Conservation (phyloP, 768 basidiomycete genomes). For the Daedalea quercina region DNA sequence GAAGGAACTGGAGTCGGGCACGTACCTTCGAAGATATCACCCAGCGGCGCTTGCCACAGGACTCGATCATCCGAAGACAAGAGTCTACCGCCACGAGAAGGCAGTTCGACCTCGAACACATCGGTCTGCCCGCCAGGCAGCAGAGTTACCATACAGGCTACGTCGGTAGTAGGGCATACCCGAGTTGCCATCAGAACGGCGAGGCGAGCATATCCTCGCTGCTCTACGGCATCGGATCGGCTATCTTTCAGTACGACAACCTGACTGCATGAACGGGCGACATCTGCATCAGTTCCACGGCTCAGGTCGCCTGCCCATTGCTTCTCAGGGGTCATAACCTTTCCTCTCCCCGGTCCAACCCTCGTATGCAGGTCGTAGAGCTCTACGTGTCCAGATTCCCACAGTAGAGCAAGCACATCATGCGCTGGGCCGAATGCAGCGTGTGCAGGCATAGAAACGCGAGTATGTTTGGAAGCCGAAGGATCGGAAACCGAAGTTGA, state of each 20-base stretch:
- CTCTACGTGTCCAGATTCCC: conserved; percentile 62
- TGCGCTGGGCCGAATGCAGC: conserved; percentile 48
- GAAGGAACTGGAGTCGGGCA: background rate
- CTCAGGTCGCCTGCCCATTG: conserved; percentile 18
- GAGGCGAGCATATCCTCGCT: conserved; percentile 23
- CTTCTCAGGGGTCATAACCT: conserved; percentile 53
- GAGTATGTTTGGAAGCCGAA: conserved; percentile 43
- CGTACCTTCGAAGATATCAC: conserved; percentile 36
- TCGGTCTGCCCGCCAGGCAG: background rate
- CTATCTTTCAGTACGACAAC: conserved; percentile 3
- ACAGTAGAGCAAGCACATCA: conserved; percentile 61
- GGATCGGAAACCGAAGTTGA: conserved; percentile 6
- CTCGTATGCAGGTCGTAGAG: conserved; percentile 67
- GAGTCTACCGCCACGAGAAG: conserved; percentile 40
- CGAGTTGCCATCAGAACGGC: conserved; percentile 34
- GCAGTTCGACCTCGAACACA: conserved; percentile 8
- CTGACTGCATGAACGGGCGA: conserved; percentile 3
- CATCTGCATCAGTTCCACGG: background rate
- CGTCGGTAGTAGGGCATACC: conserved; percentile 14
- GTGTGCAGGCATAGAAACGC: conserved; percentile 56
- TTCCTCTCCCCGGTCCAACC: conserved; percentile 46
- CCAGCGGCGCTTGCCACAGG: conserved; percentile 39
- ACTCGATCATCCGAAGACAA: conserved; percentile 25
- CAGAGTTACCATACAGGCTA: conserved; percentile 10
- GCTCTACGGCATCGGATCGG: conserved; percentile 2